Evolutionary conservation across 1,284 basidiomycete genomes (phyloP).

Genomic region (Singerocomus inundabilis): DNA sequence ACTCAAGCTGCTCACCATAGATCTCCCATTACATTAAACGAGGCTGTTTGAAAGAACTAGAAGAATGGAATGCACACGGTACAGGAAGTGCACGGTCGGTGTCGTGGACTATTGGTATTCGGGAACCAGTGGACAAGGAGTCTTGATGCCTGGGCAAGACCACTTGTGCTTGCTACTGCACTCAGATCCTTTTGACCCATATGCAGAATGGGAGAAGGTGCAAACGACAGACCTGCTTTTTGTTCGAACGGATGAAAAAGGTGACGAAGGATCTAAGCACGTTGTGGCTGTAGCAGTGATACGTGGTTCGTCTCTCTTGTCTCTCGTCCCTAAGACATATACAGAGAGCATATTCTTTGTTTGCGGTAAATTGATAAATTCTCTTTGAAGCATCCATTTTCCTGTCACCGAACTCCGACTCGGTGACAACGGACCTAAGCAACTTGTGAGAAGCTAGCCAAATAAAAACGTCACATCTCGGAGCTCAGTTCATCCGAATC

Average conservation of each 20-base stretch:
- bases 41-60: slow-evolving; percentile 22
- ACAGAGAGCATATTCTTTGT: not conserved
- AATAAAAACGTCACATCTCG: too few species aligned
- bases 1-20: slow-evolving; percentile 26
- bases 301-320: not conserved
- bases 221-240: slow-evolving; percentile 28
- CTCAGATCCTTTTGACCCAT: slow-evolving; percentile 33
- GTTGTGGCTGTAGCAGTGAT: slow-evolving; percentile 26
- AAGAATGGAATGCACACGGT: slow-evolving; percentile 15
- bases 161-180: slow-evolving; percentile 30
- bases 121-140: slow-evolving; percentile 26
- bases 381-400: too few species aligned
- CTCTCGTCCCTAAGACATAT: too few species aligned
- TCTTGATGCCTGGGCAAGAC: slow-evolving; percentile 26
- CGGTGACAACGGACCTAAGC: too few species aligned
- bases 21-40: slow-evolving; percentile 20
- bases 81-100: slow-evolving; percentile 27
- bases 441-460: too few species aligned
- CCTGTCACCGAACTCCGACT: too few species aligned
- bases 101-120: slow-evolving; percentile 35
- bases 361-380: not conserved
- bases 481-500: too few species aligned
- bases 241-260: slow-evolving; percentile 20
- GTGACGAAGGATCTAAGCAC: slow-evolving; percentile 14
- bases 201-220: slow-evolving; percentile 29